Evolutionary conservation across 2,329 filamentous ascomycete species (phyloP).

Genomic region (Anisogramma anomala): DNA sequence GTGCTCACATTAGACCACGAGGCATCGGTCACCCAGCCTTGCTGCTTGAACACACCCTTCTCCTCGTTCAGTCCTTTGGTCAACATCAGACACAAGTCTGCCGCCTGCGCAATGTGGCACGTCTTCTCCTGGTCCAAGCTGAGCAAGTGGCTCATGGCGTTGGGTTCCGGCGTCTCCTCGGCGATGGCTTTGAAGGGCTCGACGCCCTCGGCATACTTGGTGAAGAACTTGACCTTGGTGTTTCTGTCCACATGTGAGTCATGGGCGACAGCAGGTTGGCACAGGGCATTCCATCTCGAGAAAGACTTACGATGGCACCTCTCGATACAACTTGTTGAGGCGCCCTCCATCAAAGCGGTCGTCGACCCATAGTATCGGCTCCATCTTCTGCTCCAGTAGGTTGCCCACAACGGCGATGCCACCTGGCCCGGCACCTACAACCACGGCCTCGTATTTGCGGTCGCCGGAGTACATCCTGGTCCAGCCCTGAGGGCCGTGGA

Average conservation of each 20-base stretch:
- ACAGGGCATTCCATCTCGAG: too few species aligned
- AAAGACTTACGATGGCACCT: constrained; percentile 35
- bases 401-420: constrained; percentile 52
- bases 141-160: constrained; percentile 42
- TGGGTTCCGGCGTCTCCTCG: constrained; percentile 34
- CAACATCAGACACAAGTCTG: constrained; percentile 39
- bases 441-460: constrained; percentile 15
- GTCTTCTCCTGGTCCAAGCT: constrained; percentile 43
- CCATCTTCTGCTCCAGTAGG: constrained; percentile 39
- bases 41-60: constrained; percentile 27
- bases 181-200: constrained; percentile 41
- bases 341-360: constrained; percentile 41
- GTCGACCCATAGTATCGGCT: constrained; percentile 47
- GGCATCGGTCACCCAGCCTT: constrained; percentile 28
- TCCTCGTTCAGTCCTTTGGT: constrained; percentile 30
- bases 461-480: constrained; percentile 14
- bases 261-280: background rate
- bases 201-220: constrained; percentile 42
- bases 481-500: constrained; percentile 8
- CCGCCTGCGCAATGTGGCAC: constrained; percentile 45
- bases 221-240: constrained; percentile 49
- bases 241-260: constrained; percentile 24
- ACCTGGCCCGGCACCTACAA: constrained; percentile 11
- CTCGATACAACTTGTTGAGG: constrained; percentile 42
- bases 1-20: constrained; percentile 16